Evolutionary conservation across 176 grass and related monocot species (phyloP), one percentile per base, ranked within the genome.

Genomic region (Tuctoria greenei): DNA sequence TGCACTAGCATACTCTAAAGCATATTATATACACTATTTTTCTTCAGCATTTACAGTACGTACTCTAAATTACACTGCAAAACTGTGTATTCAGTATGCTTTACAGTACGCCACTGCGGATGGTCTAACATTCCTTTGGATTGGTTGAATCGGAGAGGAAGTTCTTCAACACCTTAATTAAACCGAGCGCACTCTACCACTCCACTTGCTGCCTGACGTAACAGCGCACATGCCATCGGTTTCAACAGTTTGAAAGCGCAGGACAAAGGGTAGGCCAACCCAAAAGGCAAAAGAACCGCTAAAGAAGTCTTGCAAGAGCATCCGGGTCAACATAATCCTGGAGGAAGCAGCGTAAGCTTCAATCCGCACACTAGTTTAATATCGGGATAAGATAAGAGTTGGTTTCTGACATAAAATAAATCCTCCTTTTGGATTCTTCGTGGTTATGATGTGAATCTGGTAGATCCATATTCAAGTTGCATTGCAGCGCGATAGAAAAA

Each of bases 291-390:
- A 67, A 15, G 15, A 45, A 56, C 14, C 44, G 34, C 18, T 28
- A 76, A 46, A 76, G 37, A 64, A 21, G 20, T 47, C 11, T 17
- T 23, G 45, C 64, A 20, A 26, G 41, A 47, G 61, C 52, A 40
- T 31, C 24, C 8, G 9, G 61, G 71, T 82, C 83, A 85, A 79
- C 50, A 67, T 73, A 2, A 79, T 54, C 37, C 8, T 6, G 23
- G 13, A 70, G 11, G 43, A 44, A 8, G 34, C 26, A 17, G 23
- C 25, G 23, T 16, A 54, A 75, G 56, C 26, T 75, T 24, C 36
- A 26, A 18, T 12, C 44, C 8, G 27, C 57, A n/a, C 45, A 4
- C 69, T 60, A 71, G 20, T 64, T 74, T 81, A 46, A 71, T 81
- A 6, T 2, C 7, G 1, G 18, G 71, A 81, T 81, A 75, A 86